Evolutionary conservation across 2,329 filamentous ascomycete genomes (phyloP).

Genomic region (Scytalidium lignicola): DNA sequence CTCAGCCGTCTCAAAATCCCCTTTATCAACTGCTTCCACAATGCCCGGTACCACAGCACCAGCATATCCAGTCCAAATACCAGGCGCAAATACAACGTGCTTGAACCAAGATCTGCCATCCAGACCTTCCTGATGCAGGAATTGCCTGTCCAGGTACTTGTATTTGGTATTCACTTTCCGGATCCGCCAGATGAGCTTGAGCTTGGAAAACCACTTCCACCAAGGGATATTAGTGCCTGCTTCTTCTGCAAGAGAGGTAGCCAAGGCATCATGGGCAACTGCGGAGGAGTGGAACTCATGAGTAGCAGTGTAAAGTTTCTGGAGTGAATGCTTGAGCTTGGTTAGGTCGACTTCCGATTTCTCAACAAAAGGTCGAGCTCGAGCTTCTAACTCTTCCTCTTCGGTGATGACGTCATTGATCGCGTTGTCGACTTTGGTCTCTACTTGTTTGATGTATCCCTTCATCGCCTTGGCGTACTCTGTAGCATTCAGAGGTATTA

Average conservation of each 20-base stretch:
- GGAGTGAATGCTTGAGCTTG: constrained; percentile 20
- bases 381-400: constrained; percentile 22
- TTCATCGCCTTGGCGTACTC: constrained; percentile 34
- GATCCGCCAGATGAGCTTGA: constrained; percentile 59
- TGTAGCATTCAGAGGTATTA: constrained; percentile 46
- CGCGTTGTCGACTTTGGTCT: constrained; percentile 21
- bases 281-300: constrained; percentile 17
- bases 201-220: constrained; percentile 70
- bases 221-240: constrained; percentile 59
- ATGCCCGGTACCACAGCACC: constrained; percentile 64
- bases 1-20: constrained; percentile 51
- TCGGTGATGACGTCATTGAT: constrained; percentile 15
- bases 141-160: constrained; percentile 76
- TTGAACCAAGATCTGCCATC: constrained; percentile 87
- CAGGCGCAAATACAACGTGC: constrained; percentile 89
- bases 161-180: constrained; percentile 71
- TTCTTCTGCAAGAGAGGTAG: constrained; percentile 30
- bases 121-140: constrained; percentile 70
- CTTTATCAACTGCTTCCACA: constrained; percentile 55
- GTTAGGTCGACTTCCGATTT: constrained; percentile 15
- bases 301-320: constrained; percentile 21
- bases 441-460: constrained; percentile 23
- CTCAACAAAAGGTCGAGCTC: constrained; percentile 17
- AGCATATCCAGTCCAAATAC: constrained; percentile 85
- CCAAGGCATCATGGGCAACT: constrained; percentile 22